phyloP scores from a whole-genome alignment of 2,329 filamentous ascomycete genomes.

The Cadophora malorum region DNA sequence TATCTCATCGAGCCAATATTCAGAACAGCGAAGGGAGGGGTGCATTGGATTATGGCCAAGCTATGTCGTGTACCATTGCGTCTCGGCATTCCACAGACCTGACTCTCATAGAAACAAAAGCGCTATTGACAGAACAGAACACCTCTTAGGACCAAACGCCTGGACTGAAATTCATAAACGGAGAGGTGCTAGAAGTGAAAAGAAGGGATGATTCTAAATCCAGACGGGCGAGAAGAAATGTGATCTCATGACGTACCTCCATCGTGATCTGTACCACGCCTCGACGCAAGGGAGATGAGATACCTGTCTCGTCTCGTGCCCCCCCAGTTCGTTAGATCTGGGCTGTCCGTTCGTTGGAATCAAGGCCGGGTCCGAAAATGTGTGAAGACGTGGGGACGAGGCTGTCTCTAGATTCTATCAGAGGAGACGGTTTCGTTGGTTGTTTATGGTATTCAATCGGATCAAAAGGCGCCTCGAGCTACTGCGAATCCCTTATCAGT shows the following conservation, averaged over 20 bases:
- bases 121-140: slow-evolving; percentile 2
- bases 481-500: slow-evolving; percentile 14
- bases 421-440: background rate
- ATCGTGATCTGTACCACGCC: slow-evolving; percentile 22
- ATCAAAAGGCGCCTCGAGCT: background rate
- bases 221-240: background rate
- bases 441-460: background rate
- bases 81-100: slow-evolving; percentile 6
- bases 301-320: background rate
- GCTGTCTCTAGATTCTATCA: background rate
- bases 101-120: background rate
- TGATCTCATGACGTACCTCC: slow-evolving; percentile 27
- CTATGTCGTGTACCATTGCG: slow-evolving; percentile 15
- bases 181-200: background rate
- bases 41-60: slow-evolving; percentile 1
- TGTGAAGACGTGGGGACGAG: background rate
- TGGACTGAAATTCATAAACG: background rate
- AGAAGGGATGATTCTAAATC: background rate
- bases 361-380: background rate
- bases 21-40: slow-evolving; percentile 4
- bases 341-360: background rate
- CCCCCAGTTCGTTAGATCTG: slow-evolving; percentile 1
- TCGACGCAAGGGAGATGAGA: slow-evolving; percentile 18
- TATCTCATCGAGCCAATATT: slow-evolving; percentile 24
- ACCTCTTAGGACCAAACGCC: background rate